phyloP scores from a whole-genome alignment of 2,329 filamentous ascomycete genomes.

The Fusarium praegraminearum region DNA sequence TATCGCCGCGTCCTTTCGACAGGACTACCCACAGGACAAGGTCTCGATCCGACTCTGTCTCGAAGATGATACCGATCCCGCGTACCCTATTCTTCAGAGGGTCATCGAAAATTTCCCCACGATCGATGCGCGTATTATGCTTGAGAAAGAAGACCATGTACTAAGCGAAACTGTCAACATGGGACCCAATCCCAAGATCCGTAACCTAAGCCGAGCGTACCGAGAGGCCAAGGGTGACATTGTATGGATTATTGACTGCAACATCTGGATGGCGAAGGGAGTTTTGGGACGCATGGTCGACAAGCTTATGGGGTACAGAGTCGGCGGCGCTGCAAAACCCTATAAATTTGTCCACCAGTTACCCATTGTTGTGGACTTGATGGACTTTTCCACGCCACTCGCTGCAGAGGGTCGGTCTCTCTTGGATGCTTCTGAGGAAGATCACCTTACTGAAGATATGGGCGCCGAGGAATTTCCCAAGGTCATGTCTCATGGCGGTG shows the following conservation, averaged over 20 bases:
- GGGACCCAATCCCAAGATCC: slow-evolving; percentile 97
- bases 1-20: slow-evolving; percentile 84
- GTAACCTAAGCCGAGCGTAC: slow-evolving; percentile 95
- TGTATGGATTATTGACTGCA: slow-evolving; percentile 96
- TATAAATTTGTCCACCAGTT: slow-evolving; percentile 97
- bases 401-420: slow-evolving; percentile 46
- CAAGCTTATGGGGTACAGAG: slow-evolving; percentile 76
- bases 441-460: slow-evolving; percentile 34
- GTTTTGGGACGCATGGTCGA: slow-evolving; percentile 91
- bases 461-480: slow-evolving; percentile 42
- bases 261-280: slow-evolving; percentile 87
- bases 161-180: slow-evolving; percentile 71
- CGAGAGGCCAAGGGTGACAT: slow-evolving; percentile 88
- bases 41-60: slow-evolving; percentile 87
- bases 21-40: slow-evolving; percentile 81
- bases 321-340: slow-evolving; percentile 62
- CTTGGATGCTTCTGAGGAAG: slow-evolving; percentile 51
- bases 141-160: slow-evolving; percentile 84
- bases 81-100: slow-evolving; percentile 77
- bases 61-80: slow-evolving; percentile 78
- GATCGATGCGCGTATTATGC: slow-evolving; percentile 77
- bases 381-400: slow-evolving; percentile 44
- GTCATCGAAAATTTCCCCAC: slow-evolving; percentile 79
- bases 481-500: slow-evolving; percentile 69
- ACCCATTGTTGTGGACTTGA: slow-evolving; percentile 86